A percentile compares a stretch with the other conserved stretches of the same genome.
These are phyloP conservation scores for Arxiozyma telluris DNA, from an alignment of 1,139 yeast genomes.

Conservation along the genomic window DNA sequence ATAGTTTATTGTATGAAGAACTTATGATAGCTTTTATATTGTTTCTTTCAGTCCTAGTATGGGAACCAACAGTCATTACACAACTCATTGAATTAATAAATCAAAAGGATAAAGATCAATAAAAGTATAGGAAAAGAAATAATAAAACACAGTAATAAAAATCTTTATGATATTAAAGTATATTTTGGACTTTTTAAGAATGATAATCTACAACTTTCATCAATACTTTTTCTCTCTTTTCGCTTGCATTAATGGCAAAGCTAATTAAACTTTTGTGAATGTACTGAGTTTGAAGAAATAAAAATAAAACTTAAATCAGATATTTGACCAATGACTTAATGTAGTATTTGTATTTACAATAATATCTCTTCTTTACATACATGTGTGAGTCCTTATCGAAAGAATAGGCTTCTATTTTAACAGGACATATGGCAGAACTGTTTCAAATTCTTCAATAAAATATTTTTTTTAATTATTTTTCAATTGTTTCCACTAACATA, in stretches of 20 bases:
- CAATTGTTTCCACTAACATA: not conserved
- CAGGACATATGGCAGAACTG: no score
- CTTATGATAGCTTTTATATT: slow-evolving; percentile 36
- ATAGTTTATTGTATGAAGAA: slow-evolving; percentile 55
- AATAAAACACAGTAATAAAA: no score
- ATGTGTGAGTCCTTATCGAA: not conserved
- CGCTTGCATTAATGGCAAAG: not conserved
- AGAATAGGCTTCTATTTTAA: not conserved
- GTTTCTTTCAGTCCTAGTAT: slow-evolving; percentile 23
- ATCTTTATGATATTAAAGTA: no score
- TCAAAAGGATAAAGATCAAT: not conserved
- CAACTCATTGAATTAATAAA: not conserved
- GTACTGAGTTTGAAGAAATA: not conserved
- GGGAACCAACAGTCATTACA: not conserved
- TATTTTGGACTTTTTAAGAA: not conserved
- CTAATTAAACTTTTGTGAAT: not conserved
- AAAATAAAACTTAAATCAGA: not conserved
- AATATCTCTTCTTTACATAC: no score
- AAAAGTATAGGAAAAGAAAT: no score
- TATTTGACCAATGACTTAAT: not conserved
- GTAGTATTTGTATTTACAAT: no score
- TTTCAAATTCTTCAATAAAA: not conserved
- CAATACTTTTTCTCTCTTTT: not conserved
- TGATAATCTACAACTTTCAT: not conserved
- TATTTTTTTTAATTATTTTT: no score